These are phyloP conservation scores for Fusarium coffeatum DNA, from an alignment of 2,329 filamentous ascomycete species.

Conservation along the genomic window DNA sequence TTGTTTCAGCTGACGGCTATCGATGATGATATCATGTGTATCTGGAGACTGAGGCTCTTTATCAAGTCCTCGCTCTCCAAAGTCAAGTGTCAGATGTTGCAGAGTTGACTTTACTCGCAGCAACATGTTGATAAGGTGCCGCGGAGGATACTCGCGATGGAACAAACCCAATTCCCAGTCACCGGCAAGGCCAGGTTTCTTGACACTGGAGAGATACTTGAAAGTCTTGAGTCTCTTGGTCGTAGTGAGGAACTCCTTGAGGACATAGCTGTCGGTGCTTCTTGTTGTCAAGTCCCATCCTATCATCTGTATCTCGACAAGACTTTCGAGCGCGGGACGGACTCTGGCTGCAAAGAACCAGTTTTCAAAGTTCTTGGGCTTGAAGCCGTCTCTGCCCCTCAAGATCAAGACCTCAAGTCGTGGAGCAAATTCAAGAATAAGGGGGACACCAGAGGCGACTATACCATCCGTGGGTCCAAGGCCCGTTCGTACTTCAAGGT, in stretches of 20 bases:
- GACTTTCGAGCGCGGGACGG: not conserved
- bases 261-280: not conserved
- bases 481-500: not conserved
- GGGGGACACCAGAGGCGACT: not conserved
- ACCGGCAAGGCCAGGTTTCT: accelerated
- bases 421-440: not conserved
- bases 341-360: accelerated
- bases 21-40: not conserved
- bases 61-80: no score
- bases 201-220: not conserved
- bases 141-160: not conserved
- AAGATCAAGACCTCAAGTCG: not conserved
- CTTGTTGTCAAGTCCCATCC: not conserved
- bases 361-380: accelerated
- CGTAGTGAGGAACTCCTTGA: not conserved
- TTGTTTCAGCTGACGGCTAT: not conserved
- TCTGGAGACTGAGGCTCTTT: no score
- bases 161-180: not conserved
- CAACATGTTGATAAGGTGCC: not conserved
- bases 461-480: not conserved
- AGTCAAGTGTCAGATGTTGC: not conserved
- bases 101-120: not conserved
- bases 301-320: not conserved
- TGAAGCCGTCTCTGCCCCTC: not conserved
- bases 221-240: not conserved